Conservation (phyloP, 1,284 basidiomycete genomes). For the Tranzscheliella williamsii region DNA sequence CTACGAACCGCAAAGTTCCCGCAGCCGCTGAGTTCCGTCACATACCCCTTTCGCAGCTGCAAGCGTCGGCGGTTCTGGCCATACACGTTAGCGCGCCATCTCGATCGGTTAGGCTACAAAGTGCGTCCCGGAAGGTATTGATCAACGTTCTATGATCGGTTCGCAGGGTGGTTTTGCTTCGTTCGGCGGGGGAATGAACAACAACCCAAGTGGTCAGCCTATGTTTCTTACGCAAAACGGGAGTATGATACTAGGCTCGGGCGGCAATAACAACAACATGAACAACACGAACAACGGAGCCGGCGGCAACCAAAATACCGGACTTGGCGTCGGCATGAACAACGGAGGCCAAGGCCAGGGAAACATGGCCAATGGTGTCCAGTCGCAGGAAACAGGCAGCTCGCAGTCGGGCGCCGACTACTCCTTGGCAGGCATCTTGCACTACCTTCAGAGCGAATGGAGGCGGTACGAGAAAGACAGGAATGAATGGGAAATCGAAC, state of each 20-base stretch:
- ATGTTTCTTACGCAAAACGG: slow-evolving; percentile 38
- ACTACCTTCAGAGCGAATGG: slow-evolving; percentile 98
- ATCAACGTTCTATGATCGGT: slow-evolving; percentile 1
- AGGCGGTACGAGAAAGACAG: slow-evolving; percentile 86
- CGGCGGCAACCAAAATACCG: slow-evolving; percentile 19
- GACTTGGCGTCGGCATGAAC: slow-evolving; percentile 30
- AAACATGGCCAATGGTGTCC: slow-evolving; percentile 37
- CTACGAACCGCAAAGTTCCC: too few species aligned
- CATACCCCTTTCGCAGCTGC: too few species aligned
- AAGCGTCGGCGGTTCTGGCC: too few species aligned
- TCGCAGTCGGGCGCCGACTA: slow-evolving; percentile 45
- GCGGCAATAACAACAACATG: slow-evolving; percentile 14
- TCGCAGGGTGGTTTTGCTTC: slow-evolving; percentile 1
- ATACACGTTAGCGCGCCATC: too few species aligned
- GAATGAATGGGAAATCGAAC: slow-evolving; percentile 99
- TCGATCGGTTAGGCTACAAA: neutral
- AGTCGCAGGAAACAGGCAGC: slow-evolving; percentile 29
- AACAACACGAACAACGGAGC: slow-evolving; percentile 25
- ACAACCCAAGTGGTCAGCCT: neutral
- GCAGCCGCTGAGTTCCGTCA: too few species aligned
- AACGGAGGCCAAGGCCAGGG: slow-evolving; percentile 28
- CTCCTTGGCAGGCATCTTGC: slow-evolving; percentile 89
- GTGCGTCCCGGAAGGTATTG: neutral
- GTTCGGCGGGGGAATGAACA: neutral
- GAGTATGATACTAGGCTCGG: slow-evolving; percentile 31